These are phyloP conservation scores for Henningerozyma blattae DNA, from an alignment of 805 yeast genomes.

Conservation along the genomic window DNA sequence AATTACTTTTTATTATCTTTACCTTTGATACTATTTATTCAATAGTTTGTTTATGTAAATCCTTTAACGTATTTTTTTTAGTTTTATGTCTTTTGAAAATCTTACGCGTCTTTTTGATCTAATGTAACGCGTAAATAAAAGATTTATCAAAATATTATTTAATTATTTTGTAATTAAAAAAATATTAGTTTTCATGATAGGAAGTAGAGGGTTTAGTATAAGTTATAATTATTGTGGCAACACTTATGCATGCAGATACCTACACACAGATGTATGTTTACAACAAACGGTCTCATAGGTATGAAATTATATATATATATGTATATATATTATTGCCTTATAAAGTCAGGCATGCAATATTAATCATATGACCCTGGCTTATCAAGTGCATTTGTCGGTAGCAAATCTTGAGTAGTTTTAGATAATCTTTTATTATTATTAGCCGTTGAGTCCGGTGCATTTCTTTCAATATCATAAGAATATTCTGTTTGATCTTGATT, in stretches of 20 bases:
- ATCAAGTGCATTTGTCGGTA: slow-evolving; percentile 9
- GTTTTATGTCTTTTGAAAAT: neutral
- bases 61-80: neutral
- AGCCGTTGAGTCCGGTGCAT: no score
- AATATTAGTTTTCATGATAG: no score
- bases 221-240: no score
- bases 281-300: neutral
- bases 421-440: slow-evolving; percentile 6
- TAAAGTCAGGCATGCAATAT: no score
- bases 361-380: slow-evolving; percentile 1
- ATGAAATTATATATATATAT: neutral
- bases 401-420: slow-evolving; percentile 17
- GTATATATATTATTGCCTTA: no score
- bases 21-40: neutral
- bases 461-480: no score
- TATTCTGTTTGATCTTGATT: no score
- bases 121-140: neutral
- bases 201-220: no score
- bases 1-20: neutral
- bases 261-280: no score
- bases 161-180: no score
- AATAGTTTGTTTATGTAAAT: neutral
- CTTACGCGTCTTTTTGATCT: slow-evolving; percentile 1
- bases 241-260: no score
- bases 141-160: no score